Base-by-base conservation (phyloP, 163 green algal species). In the Scenedesmus sp. region DNA sequence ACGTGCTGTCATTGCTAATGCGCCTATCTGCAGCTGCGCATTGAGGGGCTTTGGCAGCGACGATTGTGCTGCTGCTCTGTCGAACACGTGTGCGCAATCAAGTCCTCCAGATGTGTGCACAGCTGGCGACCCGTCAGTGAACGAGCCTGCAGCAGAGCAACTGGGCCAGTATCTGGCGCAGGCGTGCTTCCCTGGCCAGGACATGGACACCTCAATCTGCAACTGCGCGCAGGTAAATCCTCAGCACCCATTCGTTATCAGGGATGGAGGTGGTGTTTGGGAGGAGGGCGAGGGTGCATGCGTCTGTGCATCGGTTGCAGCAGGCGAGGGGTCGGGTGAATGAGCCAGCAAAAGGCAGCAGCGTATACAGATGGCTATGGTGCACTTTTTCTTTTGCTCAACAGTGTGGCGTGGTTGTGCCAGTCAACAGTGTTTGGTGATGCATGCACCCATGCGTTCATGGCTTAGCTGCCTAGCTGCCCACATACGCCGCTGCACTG, bases 1-100 rank as follows among this genome's bases (percentile, higher is more conserved):
- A 16, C 78, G 40, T 24, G n/a, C 40, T 5, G 22, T 46, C 3
- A 92, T 92, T 51, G 35, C 10, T 37, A 83, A 78, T 13, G 81
- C 88, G 18, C 88, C 88, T 20, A 61, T 92, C 46, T 92, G 88
- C 65, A 79, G 46, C 61, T 92, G 88, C 51, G 88, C 88, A 3
- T 68, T 92, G 44, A 83, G 46, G 49, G 88, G 88, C 43, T 88
- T 89, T 85, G 81, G 70, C 33, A 72, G 33, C n/a, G 44, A 78
- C 10, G 81, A 89, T 3, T 92, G 88, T 40, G 30, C 33, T 33
- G 35, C 44, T 30, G 88, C 88, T 0, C n/a, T 92, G 4, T 37
- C 44, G 42, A 73, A 40, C 42, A 40, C 51, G 18, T 92, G 88
- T 30, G 26, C 15, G 22, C 61, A 80, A 3, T 24, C 33, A 12